phyloP scores from a whole-genome alignment of 176 grass and related monocot genomes.

The Carex scoparia region DNA sequence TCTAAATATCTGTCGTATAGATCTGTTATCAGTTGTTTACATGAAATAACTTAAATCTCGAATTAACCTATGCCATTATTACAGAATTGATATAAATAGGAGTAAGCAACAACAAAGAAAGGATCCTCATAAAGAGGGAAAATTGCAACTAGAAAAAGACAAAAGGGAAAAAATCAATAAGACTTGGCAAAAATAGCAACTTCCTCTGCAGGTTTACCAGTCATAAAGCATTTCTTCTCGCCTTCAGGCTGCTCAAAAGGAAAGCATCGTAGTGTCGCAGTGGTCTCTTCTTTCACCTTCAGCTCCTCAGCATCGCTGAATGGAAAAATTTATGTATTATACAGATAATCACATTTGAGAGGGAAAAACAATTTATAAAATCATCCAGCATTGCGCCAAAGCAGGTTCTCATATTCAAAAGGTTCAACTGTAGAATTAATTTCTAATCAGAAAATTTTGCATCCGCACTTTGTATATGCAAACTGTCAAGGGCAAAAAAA shows the following conservation, averaged over 20 bases:
- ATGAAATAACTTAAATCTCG: not conserved
- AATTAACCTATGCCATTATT: conserved; percentile 4
- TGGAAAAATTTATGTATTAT: not conserved
- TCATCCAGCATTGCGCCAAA: not conserved
- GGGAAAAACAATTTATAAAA: not conserved
- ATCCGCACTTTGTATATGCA: not conserved
- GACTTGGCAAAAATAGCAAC: conserved; percentile 95
- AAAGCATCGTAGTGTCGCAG: conserved; percentile 91
- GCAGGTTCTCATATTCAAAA: not conserved
- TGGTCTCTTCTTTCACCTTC: conserved; percentile 96
- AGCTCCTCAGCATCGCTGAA: conserved; percentile 75
- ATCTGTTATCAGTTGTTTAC: not conserved
- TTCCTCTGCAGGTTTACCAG: conserved; percentile 71
- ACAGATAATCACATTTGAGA: not conserved
- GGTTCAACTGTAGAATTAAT: not conserved
- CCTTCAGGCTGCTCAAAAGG: conserved; percentile 83
- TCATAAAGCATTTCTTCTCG: conserved; percentile 91
- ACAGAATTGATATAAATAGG: not conserved
- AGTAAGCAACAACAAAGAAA: not conserved
- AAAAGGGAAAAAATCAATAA: conserved; percentile 35
- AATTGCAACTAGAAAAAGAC: not conserved
- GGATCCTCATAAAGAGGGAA: not conserved
- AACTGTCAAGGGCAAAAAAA: not conserved
- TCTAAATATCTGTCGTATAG: not conserved
- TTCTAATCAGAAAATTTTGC: not conserved